Evolutionary conservation across 2,329 filamentous ascomycete species (phyloP).

Genomic region (Leptographium wingfieldii): DNA sequence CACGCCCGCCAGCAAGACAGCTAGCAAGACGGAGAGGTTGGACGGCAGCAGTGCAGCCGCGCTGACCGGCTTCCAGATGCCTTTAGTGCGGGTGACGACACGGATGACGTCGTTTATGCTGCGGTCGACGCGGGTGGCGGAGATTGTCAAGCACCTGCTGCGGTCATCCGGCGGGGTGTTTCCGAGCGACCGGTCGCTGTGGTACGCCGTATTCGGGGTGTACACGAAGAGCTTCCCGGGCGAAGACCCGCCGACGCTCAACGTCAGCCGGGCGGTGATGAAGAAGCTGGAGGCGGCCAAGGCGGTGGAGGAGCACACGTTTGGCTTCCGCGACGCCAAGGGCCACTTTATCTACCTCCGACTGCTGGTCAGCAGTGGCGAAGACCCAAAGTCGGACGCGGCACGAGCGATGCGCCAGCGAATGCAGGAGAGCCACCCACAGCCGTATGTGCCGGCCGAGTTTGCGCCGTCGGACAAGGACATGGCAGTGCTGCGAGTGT

Average conservation of each 20-base stretch:
- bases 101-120: constrained; percentile 4
- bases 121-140: constrained; percentile 21
- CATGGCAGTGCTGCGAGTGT: constrained; percentile 17
- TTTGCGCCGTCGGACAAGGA: constrained; percentile 25
- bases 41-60: not conserved
- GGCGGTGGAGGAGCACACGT: constrained; percentile 26
- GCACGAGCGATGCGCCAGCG: constrained; percentile 28
- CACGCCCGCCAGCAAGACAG: not conserved
- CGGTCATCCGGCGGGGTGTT: constrained; percentile 32
- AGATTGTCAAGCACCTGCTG: constrained; percentile 29
- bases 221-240: constrained; percentile 30
- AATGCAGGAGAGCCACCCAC: constrained; percentile 34
- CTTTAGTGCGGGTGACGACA: not conserved
- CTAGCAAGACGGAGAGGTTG: not conserved
- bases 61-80: not conserved
- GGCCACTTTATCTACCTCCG: constrained; percentile 32
- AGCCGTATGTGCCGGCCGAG: constrained; percentile 26
- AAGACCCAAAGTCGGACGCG: constrained; percentile 19
- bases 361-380: constrained; percentile 27
- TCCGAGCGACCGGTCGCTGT: constrained; percentile 36
- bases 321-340: constrained; percentile 28
- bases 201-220: constrained; percentile 31
- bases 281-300: constrained; percentile 25
- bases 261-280: constrained; percentile 25
- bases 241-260: constrained; percentile 27